phyloP scores from a whole-genome alignment of 768 basidiomycete genomes.

The Roridomyces roridus region DNA sequence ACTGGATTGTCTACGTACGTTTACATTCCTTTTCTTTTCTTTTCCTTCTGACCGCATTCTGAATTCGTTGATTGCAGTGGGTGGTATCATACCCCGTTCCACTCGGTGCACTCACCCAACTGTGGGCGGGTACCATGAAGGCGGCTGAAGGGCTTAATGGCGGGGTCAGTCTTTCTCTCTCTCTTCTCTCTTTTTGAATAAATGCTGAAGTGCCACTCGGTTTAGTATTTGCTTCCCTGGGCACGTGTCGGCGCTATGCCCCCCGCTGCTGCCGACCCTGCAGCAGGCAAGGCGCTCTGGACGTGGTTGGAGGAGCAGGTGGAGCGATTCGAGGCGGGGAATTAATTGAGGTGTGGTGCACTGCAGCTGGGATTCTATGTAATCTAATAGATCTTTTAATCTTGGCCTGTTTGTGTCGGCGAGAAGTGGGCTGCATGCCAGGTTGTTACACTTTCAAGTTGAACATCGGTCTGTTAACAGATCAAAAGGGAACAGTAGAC shows the following conservation, averaged over 20 bases:
- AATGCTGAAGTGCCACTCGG: too few relatives aligned
- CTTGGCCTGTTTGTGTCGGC: too few relatives aligned
- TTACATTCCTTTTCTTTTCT: neutral
- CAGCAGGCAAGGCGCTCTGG: slow-evolving; percentile 3
- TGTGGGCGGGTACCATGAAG: slow-evolving; percentile 49
- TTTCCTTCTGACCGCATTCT: neutral
- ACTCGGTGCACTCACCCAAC: slow-evolving; percentile 48
- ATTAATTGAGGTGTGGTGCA: neutral
- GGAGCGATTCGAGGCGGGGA: neutral
- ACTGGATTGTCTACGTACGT: neutral
- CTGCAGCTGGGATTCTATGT: too few relatives aligned
- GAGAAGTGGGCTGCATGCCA: too few relatives aligned
- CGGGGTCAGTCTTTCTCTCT: slow-evolving; percentile 35
- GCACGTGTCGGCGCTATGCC: slow-evolving; percentile 20
- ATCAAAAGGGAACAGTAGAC: too few relatives aligned
- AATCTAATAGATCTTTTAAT: too few relatives aligned
- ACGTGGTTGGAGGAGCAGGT: slow-evolving; percentile 18
- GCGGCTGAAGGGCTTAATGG: slow-evolving; percentile 45
- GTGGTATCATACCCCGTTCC: slow-evolving; percentile 32
- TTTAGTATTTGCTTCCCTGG: slow-evolving; percentile 28
- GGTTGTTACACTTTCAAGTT: too few relatives aligned
- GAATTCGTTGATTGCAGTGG: slow-evolving; percentile 21
- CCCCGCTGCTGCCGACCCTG: neutral
- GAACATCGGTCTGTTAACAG: too few relatives aligned
- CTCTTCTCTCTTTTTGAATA: too few relatives aligned